Evolutionary conservation across 257 asterid species (phyloP).

Genomic region (Nicotiana otophora): DNA sequence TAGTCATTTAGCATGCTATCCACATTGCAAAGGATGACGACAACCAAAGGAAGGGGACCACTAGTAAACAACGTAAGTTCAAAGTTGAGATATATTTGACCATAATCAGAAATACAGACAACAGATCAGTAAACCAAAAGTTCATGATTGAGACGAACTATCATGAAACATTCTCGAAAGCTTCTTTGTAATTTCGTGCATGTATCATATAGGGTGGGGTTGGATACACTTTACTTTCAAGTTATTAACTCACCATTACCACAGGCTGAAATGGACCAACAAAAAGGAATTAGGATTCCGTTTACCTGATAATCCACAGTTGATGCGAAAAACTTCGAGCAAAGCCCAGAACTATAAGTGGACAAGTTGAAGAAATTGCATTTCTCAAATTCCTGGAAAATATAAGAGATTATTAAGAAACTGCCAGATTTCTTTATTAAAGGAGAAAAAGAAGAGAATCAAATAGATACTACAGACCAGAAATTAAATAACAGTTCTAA

Average conservation of each 20-base stretch:
- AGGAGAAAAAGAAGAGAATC: neutral
- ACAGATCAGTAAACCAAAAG: neutral
- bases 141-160: neutral
- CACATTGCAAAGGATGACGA: neutral
- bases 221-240: neutral
- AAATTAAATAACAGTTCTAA: neutral
- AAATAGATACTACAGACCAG: neutral
- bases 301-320: slow-evolving; percentile 85
- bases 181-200: neutral
- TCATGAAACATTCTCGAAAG: neutral
- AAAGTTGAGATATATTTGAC: neutral
- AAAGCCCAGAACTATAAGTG: slow-evolving; percentile 79
- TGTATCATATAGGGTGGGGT: neutral
- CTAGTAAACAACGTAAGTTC: neutral
- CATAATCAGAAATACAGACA: neutral
- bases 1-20: neutral
- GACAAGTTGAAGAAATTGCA: slow-evolving; percentile 57
- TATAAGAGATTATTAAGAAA: neutral
- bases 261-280: neutral
- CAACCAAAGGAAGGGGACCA: neutral
- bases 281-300: neutral
- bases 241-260: neutral
- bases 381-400: slow-evolving; percentile 49
- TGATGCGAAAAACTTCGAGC: slow-evolving; percentile 71
- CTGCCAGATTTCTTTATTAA: neutral